A percentile compares a stretch with the other conserved stretches of the same genome.
phyloP scores from a whole-genome alignment of 1,284 basidiomycete genomes.

The Ustilago trichophora region DNA sequence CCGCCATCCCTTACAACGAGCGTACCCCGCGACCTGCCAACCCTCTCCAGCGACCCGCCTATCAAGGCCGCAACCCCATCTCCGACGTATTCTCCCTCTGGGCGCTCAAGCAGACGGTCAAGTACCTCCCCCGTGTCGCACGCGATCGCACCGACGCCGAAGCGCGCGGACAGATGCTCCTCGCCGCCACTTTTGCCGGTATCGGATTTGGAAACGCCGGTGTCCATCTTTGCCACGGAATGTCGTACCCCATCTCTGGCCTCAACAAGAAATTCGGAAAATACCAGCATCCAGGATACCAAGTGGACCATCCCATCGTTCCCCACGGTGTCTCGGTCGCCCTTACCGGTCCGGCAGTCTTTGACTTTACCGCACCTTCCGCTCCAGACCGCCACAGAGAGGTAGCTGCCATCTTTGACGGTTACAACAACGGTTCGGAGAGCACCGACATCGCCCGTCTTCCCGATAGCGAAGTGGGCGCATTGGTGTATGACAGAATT shows the following conservation, averaged over 20 bases:
- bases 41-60: conserved; percentile 86
- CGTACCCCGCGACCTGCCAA: conserved; percentile 87
- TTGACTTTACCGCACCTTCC: conserved; percentile 65
- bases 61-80: conserved; percentile 95
- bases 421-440: conserved; percentile 53
- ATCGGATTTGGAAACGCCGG: conserved; percentile 95
- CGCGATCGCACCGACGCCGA: conserved; percentile 80
- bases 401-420: conserved; percentile 83
- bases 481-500: conserved; percentile 85
- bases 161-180: conserved; percentile 91
- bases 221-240: conserved; percentile 69
- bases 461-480: conserved; percentile 82
- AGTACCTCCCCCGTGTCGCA: conserved; percentile 88
- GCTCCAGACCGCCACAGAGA: conserved; percentile 91
- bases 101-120: conserved; percentile 89
- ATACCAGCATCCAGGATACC: conserved; percentile 73
- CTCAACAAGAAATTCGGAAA: conserved; percentile 81
- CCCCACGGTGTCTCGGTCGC: conserved; percentile 72
- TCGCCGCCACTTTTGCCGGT: conserved; percentile 72
- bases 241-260: conserved; percentile 69
- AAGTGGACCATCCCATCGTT: conserved; percentile 83
- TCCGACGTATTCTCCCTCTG: conserved; percentile 93
- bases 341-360: conserved; percentile 45
- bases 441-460: conserved; percentile 70
- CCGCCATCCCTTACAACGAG: conserved; percentile 74